These are phyloP conservation scores for Ananas comosus DNA, from an alignment of 176 grass and related monocot species.

Conservation along the genomic window DNA sequence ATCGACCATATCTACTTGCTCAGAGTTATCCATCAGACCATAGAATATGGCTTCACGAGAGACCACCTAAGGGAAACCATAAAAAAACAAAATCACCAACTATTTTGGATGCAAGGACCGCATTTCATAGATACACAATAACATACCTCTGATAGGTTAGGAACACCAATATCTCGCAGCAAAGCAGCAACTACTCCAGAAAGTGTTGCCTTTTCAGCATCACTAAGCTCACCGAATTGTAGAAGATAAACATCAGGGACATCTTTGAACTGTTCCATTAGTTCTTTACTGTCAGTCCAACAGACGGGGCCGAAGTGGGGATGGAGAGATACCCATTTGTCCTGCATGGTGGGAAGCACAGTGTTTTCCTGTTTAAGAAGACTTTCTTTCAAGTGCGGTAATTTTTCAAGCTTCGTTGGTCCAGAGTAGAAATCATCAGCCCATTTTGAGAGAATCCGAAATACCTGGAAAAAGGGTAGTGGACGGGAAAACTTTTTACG, in stretches of 20 bases:
- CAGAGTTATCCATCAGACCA: constrained; percentile 47
- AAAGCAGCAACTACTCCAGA: constrained; percentile 50
- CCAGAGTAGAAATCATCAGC: constrained; percentile 55
- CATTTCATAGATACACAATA: no score
- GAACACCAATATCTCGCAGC: constrained; percentile 66
- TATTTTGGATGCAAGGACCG: not conserved
- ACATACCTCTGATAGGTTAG: constrained; percentile 76
- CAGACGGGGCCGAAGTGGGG: constrained; percentile 80
- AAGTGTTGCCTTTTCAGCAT: constrained; percentile 40
- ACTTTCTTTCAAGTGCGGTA: constrained; percentile 58
- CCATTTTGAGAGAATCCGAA: constrained; percentile 67
- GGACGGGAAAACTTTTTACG: not conserved
- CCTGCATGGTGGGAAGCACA: constrained; percentile 66
- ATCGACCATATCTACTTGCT: constrained; percentile 46
- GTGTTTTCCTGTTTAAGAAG: constrained; percentile 68
- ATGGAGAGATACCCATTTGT: constrained; percentile 95
- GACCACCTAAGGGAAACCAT: constrained; percentile 46
- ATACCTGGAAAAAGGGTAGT: constrained; percentile 36
- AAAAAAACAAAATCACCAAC: constrained; percentile 20
- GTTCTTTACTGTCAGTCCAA: constrained; percentile 72
- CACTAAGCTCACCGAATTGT: constrained; percentile 56
- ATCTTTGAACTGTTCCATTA: constrained; percentile 59
- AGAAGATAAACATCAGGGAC: constrained; percentile 45
- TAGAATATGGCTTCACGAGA: constrained; percentile 86
- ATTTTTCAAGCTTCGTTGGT: constrained; percentile 32